phyloP scores from a whole-genome alignment of 2,329 filamentous ascomycete species.

The Pseudocercospora macadamiae region DNA sequence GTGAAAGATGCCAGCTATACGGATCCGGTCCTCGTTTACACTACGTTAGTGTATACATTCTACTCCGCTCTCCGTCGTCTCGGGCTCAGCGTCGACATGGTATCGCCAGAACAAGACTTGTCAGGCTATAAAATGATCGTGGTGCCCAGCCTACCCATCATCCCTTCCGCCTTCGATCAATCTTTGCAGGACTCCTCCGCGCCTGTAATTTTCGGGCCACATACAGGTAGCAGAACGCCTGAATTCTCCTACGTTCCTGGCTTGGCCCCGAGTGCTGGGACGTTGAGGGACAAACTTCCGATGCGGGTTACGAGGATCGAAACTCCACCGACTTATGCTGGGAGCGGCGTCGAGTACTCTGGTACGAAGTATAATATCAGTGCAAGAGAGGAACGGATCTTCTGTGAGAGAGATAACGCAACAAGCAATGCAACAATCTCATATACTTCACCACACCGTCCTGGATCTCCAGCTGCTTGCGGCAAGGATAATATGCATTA shows the following conservation, averaged over 20 bases:
- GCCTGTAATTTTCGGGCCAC: constrained; percentile 25
- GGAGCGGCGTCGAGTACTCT: constrained; percentile 25
- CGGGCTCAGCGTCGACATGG: constrained; percentile 28
- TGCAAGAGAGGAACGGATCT: constrained; percentile 25
- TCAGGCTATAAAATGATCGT: constrained; percentile 28
- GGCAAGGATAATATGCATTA: constrained; percentile 23
- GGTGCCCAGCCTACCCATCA: constrained; percentile 30
- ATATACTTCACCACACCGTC: constrained; percentile 27
- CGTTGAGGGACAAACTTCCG: constrained; percentile 19
- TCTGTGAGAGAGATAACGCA: constrained; percentile 19
- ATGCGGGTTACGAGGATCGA: constrained; percentile 29
- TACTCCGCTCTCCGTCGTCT: constrained; percentile 30
- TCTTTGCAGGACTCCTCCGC: constrained; percentile 21
- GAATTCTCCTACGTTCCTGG: constrained; percentile 28
- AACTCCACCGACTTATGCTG: constrained; percentile 26
- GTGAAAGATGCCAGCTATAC: constrained; percentile 27
- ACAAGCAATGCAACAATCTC: constrained; percentile 22
- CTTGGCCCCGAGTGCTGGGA: constrained; percentile 23
- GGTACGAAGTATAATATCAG: constrained; percentile 27
- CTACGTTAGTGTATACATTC: constrained; percentile 26
- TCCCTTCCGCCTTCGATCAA: constrained; percentile 23
- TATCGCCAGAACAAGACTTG: constrained; percentile 26
- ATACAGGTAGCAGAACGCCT: constrained; percentile 24
- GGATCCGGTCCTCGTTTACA: constrained; percentile 20
- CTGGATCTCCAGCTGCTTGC: constrained; percentile 28